Conservation (phyloP, 768 basidiomycete species). For the Paxillus ammoniavirescens region DNA sequence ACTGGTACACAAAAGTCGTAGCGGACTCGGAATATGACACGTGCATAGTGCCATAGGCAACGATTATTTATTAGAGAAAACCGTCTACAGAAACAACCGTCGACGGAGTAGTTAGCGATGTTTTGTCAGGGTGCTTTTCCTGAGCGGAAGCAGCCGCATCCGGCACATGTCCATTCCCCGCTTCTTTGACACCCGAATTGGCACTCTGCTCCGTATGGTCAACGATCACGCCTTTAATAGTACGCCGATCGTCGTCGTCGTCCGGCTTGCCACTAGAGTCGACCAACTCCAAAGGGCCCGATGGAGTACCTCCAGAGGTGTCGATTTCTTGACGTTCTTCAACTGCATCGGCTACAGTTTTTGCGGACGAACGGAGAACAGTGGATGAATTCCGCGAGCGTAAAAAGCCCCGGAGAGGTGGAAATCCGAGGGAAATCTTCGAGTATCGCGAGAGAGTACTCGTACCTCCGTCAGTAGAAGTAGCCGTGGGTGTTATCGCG, state of each 20-base stretch:
- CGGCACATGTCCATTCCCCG: constrained; percentile 5
- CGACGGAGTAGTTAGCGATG: constrained; percentile 12
- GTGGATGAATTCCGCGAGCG: constrained; percentile 59
- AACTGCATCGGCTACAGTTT: constrained; percentile 16
- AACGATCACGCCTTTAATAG: constrained; percentile 32
- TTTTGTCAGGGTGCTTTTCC: constrained; percentile 21
- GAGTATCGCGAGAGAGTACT: constrained; percentile 37
- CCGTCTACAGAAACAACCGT: constrained; percentile 21
- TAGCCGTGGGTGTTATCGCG: constrained; percentile 52
- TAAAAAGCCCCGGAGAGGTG: constrained; percentile 62
- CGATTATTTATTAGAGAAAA: constrained; percentile 13
- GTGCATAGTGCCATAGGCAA: neutral
- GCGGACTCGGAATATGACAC: neutral
- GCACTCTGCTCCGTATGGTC: constrained; percentile 14
- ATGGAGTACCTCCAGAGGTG: constrained; percentile 2
- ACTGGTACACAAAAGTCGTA: too few relatives aligned
- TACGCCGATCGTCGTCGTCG: constrained; percentile 46
- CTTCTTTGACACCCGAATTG: constrained; percentile 11
- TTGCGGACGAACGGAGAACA: constrained; percentile 23
- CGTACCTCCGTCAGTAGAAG: constrained; percentile 32
- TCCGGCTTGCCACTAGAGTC: constrained; percentile 16
- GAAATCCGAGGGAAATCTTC: constrained; percentile 48
- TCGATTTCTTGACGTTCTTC: constrained; percentile 23
- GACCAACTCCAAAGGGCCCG: constrained; percentile 6
- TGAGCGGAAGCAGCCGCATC: constrained; percentile 8